A percentile compares a stretch with the other conserved stretches of the same genome.
These are phyloP conservation scores for Gossypium herbaceum DNA, from an alignment of 345 rosid genomes.

Conservation along the genomic window DNA sequence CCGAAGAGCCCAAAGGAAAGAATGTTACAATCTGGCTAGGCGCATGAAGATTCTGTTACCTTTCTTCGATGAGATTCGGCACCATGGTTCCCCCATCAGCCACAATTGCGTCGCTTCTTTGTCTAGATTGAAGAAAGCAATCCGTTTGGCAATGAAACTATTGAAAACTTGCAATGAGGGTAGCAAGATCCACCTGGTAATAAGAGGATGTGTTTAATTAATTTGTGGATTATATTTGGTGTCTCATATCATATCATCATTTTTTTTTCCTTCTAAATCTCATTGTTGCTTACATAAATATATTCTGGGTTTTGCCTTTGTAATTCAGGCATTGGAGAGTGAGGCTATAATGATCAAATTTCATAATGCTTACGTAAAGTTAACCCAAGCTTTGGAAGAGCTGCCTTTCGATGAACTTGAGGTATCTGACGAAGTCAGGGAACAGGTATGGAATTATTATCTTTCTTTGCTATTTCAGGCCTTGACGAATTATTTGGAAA, in stretches of 20 bases:
- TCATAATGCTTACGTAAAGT: slow-evolving; percentile 44
- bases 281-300: neutral
- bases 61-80: slow-evolving; percentile 54
- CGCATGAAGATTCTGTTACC: slow-evolving; percentile 62
- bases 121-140: slow-evolving; percentile 40
- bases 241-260: neutral
- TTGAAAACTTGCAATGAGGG: slow-evolving; percentile 58
- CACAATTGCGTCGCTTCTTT: slow-evolving; percentile 24
- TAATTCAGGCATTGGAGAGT: slow-evolving; percentile 53
- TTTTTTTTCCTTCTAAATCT: neutral
- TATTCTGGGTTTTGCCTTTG: slow-evolving; percentile 8
- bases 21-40: slow-evolving; percentile 56
- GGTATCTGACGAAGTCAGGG: slow-evolving; percentile 53
- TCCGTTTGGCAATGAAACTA: slow-evolving; percentile 42
- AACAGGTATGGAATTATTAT: slow-evolving; percentile 36
- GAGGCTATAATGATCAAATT: slow-evolving; percentile 53
- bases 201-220: slow-evolving; percentile 12
- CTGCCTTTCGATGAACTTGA: slow-evolving; percentile 49
- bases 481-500: neutral
- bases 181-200: slow-evolving; percentile 75
- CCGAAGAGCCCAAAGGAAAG: slow-evolving; percentile 54
- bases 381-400: slow-evolving; percentile 39
- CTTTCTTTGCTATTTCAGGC: neutral
- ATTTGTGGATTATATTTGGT: neutral
- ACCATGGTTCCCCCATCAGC: slow-evolving; percentile 26